Conservation (phyloP, 257 asterid genomes). For the Solanum virginianum region DNA sequence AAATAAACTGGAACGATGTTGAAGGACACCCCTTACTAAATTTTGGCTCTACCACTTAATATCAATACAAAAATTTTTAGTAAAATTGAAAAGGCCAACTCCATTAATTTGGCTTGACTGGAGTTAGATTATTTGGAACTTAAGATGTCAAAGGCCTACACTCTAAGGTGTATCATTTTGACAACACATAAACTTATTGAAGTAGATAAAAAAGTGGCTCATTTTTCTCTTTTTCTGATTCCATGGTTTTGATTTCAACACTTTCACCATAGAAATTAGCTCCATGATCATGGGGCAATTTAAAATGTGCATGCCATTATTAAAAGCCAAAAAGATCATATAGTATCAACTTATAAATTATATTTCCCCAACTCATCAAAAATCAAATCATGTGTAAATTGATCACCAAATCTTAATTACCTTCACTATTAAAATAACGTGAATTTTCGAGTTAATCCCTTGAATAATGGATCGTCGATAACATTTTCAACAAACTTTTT, state of each 20-base stretch:
- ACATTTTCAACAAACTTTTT: too few species aligned
- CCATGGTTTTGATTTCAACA: background rate
- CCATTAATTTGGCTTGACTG: background rate
- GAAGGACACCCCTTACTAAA: background rate
- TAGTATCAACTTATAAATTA: background rate
- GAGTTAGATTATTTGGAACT: background rate
- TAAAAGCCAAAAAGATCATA: background rate
- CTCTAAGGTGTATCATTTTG: background rate
- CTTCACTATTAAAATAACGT: background rate
- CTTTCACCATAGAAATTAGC: background rate
- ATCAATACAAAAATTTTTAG: background rate
- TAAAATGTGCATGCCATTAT: background rate
- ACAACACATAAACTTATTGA: background rate
- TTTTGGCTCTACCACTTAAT: background rate
- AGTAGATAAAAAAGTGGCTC: background rate
- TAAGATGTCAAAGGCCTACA: background rate
- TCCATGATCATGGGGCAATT: background rate
- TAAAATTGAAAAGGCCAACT: background rate
- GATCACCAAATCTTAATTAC: background rate
- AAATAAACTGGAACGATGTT: rapidly evolving
- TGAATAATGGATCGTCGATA: background rate
- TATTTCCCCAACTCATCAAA: background rate
- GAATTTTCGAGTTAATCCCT: background rate
- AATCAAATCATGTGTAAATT: background rate
- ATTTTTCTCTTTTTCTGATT: background rate